These are phyloP conservation scores for Scheffersomyces insectosa DNA, from an alignment of 1,139 yeast species.

Conservation along the genomic window DNA sequence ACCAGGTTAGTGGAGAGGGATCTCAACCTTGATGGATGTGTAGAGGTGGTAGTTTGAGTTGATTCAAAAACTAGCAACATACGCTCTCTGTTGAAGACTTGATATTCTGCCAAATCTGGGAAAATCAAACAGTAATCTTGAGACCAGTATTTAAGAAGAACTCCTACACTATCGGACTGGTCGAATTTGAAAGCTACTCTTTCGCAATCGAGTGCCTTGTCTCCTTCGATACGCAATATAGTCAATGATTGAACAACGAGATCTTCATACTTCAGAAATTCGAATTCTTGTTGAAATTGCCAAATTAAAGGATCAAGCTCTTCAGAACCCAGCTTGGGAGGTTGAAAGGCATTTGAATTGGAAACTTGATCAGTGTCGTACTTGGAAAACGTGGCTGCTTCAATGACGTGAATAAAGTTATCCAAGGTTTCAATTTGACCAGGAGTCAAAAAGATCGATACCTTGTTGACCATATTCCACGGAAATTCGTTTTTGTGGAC, in stretches of 20 bases:
- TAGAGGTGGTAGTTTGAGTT: too few species aligned
- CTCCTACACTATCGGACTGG: neutral
- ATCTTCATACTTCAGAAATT: neutral
- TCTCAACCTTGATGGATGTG: too few species aligned
- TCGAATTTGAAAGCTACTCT: neutral
- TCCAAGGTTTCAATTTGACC: neutral
- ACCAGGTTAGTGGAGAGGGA: too few species aligned
- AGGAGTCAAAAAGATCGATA: neutral
- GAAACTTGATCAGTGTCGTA: neutral
- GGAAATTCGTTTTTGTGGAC: too few species aligned
- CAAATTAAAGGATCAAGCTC: neutral
- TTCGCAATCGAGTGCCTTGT: neutral
- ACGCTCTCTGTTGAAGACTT: neutral
- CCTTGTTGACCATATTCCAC: neutral
- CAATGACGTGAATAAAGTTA: neutral
- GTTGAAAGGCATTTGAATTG: neutral
- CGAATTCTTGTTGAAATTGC: neutral
- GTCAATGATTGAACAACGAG: neutral
- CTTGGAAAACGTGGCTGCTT: neutral
- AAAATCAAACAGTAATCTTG: neutral
- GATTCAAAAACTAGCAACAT: too few species aligned
- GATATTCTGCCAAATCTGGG: neutral
- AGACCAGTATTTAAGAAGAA: neutral
- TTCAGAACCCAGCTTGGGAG: neutral
- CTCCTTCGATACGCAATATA: neutral